Conservation (phyloP, 164 flowering plant genomes). For the Kingdonia uniflora region DNA sequence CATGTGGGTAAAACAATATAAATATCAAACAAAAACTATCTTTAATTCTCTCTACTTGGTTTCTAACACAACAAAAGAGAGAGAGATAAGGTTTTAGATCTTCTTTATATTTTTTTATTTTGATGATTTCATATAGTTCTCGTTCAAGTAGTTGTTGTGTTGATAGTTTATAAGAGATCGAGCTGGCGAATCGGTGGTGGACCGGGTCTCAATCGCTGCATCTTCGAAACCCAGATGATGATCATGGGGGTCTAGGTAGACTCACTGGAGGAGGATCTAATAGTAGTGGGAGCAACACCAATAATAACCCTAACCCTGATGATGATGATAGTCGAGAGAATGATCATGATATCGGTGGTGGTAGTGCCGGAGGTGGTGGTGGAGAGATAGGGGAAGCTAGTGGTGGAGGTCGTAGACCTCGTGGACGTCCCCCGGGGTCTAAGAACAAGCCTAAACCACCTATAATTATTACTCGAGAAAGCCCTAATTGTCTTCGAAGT, state of each 20-base stretch:
- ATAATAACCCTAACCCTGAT: constrained; percentile 1
- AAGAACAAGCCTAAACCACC: constrained; percentile 62
- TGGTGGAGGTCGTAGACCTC: constrained; percentile 25
- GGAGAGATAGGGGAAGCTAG: constrained; percentile 3
- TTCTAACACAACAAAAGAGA: too few relatives aligned
- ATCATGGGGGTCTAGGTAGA: not conserved
- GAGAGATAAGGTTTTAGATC: too few relatives aligned
- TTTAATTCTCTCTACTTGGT: too few relatives aligned
- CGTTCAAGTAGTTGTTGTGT: too few relatives aligned
- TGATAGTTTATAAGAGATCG: not conserved
- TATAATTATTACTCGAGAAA: constrained; percentile 42
- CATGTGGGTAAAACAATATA: too few relatives aligned
- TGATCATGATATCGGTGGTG: constrained; percentile 15
- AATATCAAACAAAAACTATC: too few relatives aligned
- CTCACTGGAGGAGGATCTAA: not conserved
- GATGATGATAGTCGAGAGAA: not conserved
- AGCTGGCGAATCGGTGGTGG: constrained; percentile 2
- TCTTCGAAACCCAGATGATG: not conserved
- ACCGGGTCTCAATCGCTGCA: not conserved
- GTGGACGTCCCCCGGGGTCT: constrained; percentile 68
- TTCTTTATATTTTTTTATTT: too few relatives aligned
- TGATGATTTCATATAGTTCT: too few relatives aligned
- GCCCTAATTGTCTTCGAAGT: constrained; percentile 49
- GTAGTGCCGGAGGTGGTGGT: constrained; percentile 13
- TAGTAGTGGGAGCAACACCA: constrained; percentile 4